These are phyloP conservation scores for Termitomyces sp. DNA, from an alignment of 768 basidiomycete genomes.

Conservation along the genomic window DNA sequence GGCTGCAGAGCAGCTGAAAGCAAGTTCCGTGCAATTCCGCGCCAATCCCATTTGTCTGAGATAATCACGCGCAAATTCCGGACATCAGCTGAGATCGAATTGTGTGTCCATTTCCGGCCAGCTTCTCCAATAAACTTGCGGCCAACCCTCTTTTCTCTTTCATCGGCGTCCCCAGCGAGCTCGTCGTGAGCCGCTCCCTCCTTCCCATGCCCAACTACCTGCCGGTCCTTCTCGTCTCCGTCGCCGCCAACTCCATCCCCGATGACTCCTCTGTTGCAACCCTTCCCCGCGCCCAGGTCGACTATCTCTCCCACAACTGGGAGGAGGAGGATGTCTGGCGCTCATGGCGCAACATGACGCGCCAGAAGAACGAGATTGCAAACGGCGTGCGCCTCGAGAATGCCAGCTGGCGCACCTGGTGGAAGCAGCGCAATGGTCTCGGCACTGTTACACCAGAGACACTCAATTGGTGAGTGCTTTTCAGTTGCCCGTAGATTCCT, in stretches of 20 bases:
- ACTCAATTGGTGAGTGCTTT: slow-evolving; percentile 83
- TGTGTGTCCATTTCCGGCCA: slow-evolving; percentile 5
- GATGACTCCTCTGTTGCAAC: slow-evolving; percentile 83
- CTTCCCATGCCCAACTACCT: slow-evolving; percentile 59
- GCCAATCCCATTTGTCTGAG: background rate
- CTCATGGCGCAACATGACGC: slow-evolving; percentile 97
- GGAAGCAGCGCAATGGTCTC: slow-evolving; percentile 96
- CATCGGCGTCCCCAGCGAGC: slow-evolving; percentile 11
- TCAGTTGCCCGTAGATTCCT: background rate
- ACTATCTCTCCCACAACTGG: slow-evolving; percentile 98
- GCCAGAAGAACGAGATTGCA: slow-evolving; percentile 96
- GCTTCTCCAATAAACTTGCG: slow-evolving; percentile 1
- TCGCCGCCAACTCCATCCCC: slow-evolving; percentile 49
- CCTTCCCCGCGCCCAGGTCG: slow-evolving; percentile 87
- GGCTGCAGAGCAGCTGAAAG: background rate
- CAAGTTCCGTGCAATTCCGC: slow-evolving; percentile 4
- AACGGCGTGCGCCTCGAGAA: slow-evolving; percentile 96
- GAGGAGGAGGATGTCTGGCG: slow-evolving; percentile 97
- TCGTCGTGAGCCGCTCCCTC: slow-evolving; percentile 6
- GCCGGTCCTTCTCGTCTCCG: slow-evolving; percentile 63
- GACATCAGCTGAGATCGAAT: slow-evolving; percentile 17
- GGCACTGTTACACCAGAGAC: slow-evolving; percentile 96
- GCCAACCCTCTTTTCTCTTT: slow-evolving; percentile 3
- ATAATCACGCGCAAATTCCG: slow-evolving; percentile 14
- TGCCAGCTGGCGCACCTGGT: slow-evolving; percentile 98